Evolutionary conservation across 768 basidiomycete species (phyloP).

Genomic region (Trametes coccinea): DNA sequence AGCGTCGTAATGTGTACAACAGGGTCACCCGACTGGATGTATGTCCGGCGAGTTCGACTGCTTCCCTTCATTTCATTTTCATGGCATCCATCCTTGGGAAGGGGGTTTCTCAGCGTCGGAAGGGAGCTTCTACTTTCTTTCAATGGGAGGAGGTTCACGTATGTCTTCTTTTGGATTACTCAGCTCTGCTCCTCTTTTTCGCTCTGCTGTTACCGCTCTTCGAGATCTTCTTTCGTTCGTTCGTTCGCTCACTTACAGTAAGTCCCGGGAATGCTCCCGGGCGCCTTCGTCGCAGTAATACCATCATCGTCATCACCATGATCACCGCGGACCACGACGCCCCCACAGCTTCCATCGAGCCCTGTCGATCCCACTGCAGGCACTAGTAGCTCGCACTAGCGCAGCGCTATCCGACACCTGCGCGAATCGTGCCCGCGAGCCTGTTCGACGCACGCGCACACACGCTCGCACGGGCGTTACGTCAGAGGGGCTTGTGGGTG

Average conservation of each 20-base stretch:
- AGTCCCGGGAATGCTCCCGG: background rate
- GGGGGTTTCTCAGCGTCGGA: background rate
- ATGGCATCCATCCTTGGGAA: background rate
- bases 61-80: background rate
- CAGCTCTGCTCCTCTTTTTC: background rate
- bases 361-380: too few species aligned
- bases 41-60: background rate
- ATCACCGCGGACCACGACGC: background rate
- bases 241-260: conserved; percentile 12
- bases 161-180: background rate
- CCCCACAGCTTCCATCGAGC: too few species aligned
- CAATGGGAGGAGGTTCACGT: background rate
- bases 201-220: background rate
- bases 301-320: background rate
- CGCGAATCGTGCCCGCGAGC: background rate
- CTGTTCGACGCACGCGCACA: background rate
- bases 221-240: background rate
- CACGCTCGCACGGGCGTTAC: background rate
- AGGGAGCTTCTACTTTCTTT: background rate
- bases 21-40: background rate
- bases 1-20: conserved; percentile 8
- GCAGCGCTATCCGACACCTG: background rate
- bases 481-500: background rate
- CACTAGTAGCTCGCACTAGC: too few species aligned
- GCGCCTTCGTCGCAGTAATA: conserved; percentile 12